phyloP scores from a whole-genome alignment of 2,329 filamentous ascomycete genomes.

The Xylaria sp. region DNA sequence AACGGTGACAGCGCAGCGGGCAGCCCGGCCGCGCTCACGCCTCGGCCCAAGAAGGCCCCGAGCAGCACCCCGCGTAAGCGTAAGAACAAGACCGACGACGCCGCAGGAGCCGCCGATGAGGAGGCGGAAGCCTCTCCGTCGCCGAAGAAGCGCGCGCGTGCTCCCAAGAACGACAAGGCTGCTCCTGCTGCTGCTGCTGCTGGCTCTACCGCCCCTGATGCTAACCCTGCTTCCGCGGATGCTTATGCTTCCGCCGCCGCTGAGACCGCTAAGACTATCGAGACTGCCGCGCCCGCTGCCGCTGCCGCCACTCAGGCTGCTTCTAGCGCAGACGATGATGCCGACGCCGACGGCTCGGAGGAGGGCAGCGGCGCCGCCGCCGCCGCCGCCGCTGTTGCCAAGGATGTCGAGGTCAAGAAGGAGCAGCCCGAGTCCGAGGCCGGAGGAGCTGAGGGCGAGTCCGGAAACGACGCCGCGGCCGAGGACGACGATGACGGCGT shows the following conservation, averaged over 20 bases:
- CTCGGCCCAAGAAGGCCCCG: conserved; percentile 12
- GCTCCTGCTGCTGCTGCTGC: background rate
- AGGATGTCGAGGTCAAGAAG: too few relatives aligned
- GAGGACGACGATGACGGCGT: too few relatives aligned
- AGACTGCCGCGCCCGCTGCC: too few relatives aligned
- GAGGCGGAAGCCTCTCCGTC: background rate
- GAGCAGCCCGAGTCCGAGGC: too few relatives aligned
- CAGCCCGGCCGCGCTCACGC: conserved; percentile 2
- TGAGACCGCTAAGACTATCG: background rate
- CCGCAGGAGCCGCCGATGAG: conserved; percentile 1
- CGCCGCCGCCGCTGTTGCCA: too few relatives aligned
- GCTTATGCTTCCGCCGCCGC: too few relatives aligned
- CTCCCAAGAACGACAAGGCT: conserved; percentile 1
- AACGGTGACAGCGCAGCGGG: conserved; percentile 1
- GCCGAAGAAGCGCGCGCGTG: conserved; percentile 8
- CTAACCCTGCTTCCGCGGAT: background rate
- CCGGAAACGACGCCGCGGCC: too few relatives aligned
- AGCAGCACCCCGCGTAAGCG: conserved; percentile 10
- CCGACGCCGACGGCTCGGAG: too few relatives aligned
- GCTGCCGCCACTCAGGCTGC: background rate
- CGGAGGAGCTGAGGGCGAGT: too few relatives aligned
- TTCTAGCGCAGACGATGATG: too few relatives aligned
- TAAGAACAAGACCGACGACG: conserved; percentile 1
- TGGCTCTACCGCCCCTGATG: background rate
- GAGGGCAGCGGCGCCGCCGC: too few relatives aligned